Conservation (phyloP, 352 stramenopile genomes). For the Globisporangium abappressorium region DNA sequence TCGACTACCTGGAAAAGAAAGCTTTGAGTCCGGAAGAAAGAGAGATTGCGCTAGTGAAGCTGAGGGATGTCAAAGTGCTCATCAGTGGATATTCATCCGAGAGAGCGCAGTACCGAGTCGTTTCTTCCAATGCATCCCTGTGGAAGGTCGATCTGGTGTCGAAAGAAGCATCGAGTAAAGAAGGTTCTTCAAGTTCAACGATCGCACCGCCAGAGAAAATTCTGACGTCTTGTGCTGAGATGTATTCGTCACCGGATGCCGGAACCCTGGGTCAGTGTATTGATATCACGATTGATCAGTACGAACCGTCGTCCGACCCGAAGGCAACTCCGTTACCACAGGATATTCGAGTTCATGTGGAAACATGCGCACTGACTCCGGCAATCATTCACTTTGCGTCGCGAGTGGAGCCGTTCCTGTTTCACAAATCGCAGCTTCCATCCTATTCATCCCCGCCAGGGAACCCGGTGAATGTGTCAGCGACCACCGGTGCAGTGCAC, state of each 20-base stretch:
- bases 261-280: conserved; percentile 20
- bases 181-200: background rate
- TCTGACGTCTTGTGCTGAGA: conserved; percentile 31
- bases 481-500: conserved; percentile 61
- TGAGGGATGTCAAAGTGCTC: conserved; percentile 37
- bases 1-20: conserved; percentile 14
- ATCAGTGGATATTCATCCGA: conserved; percentile 47
- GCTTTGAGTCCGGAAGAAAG: conserved; percentile 22
- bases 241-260: conserved; percentile 23
- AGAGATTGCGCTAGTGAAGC: conserved; percentile 37
- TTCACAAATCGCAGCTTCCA: conserved; percentile 34
- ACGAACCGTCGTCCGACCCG: conserved; percentile 14
- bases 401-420: conserved; percentile 43
- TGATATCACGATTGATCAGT: conserved; percentile 49
- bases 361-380: conserved; percentile 53
- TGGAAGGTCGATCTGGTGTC: conserved; percentile 44
- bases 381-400: conserved; percentile 47
- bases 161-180: background rate
- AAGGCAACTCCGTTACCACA: conserved; percentile 17
- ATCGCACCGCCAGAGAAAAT: conserved; percentile 11
- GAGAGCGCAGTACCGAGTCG: conserved; percentile 47
- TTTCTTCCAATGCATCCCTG: conserved; percentile 33
- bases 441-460: conserved; percentile 30
- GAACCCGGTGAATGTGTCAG: conserved; percentile 43
- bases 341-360: conserved; percentile 59